These are phyloP conservation scores for Metarhizium sp. DNA, from an alignment of 2,329 filamentous ascomycete genomes.

Conservation along the genomic window DNA sequence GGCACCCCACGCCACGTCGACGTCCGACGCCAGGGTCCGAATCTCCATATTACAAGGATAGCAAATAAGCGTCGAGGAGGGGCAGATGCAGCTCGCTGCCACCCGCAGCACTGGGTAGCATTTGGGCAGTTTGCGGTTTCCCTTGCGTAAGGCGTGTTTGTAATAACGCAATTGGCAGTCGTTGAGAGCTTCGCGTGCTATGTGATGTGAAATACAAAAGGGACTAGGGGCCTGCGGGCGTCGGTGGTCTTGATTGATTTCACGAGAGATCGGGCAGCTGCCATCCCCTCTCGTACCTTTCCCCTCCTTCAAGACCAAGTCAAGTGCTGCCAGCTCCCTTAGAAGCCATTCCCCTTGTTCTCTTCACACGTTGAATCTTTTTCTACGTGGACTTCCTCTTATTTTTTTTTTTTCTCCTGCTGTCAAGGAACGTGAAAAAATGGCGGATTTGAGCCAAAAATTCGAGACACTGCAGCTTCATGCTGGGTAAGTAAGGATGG, in stretches of 20 bases:
- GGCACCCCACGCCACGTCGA: not conserved
- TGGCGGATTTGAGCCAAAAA: constrained; percentile 43
- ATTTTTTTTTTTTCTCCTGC: not conserved
- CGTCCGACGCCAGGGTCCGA: not conserved
- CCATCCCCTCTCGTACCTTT: not conserved
- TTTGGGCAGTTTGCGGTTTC: not conserved
- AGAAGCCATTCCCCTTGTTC: no score
- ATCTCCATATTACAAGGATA: not conserved
- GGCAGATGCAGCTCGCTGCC: not conserved
- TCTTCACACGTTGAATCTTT: not conserved
- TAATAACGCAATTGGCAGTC: constrained; percentile 7
- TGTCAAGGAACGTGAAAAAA: not conserved
- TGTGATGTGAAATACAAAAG: not conserved
- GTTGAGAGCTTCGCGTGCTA: not conserved
- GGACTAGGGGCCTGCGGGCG: no score
- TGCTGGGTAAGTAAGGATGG: constrained; percentile 53
- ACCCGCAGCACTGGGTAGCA: no score
- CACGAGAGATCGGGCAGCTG: not conserved
- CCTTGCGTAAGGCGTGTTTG: constrained; percentile 1
- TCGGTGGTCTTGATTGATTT: not conserved
- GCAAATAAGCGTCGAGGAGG: not conserved
- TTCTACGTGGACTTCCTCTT: not conserved
- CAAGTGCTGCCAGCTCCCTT: no score
- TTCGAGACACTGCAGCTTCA: constrained; percentile 85
- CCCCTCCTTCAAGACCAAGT: no score